phyloP scores from a whole-genome alignment of 768 basidiomycete genomes.

The Panellus pusillus region DNA sequence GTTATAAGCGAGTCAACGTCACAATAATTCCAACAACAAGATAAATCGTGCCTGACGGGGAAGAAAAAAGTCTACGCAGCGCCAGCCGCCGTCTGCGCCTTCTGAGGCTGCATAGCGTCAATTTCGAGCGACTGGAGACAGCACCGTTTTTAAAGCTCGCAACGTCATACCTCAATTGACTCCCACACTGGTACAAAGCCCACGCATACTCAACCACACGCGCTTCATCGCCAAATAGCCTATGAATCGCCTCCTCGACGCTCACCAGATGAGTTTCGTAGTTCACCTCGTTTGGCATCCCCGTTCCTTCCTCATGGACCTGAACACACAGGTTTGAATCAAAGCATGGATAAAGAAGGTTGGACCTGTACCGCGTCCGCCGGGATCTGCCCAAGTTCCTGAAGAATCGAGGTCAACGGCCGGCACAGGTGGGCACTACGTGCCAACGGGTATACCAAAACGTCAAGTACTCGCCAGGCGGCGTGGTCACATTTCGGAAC shows the following conservation, averaged over 20 bases:
- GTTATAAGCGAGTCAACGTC: too few species aligned
- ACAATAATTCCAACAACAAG: too few species aligned
- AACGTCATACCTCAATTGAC: background rate
- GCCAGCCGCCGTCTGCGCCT: too few species aligned
- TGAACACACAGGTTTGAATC: slow-evolving; percentile 20
- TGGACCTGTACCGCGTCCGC: slow-evolving; percentile 46
- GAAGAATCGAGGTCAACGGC: background rate
- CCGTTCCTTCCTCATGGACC: slow-evolving; percentile 49
- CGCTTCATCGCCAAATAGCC: slow-evolving; percentile 32
- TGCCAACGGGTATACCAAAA: slow-evolving; percentile 51
- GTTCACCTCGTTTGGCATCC: slow-evolving; percentile 56
- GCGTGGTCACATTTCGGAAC: slow-evolving; percentile 10
- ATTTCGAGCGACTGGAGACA: slow-evolving; percentile 26
- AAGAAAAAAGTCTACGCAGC: too few species aligned
- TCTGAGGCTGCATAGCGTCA: background rate
- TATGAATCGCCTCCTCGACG: slow-evolving; percentile 42
- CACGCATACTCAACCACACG: slow-evolving; percentile 41
- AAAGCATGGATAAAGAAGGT: slow-evolving; percentile 3
- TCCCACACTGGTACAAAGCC: slow-evolving; percentile 3
- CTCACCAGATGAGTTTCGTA: slow-evolving; percentile 45
- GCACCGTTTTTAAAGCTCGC: too few species aligned
- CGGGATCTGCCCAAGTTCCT: slow-evolving; percentile 33
- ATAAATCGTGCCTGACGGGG: too few species aligned
- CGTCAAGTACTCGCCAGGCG: slow-evolving; percentile 53
- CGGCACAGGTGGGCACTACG: background rate